Base-by-base conservation (phyloP, 371 early-diverging fungal species). In the Parasitella parasitica region DNA sequence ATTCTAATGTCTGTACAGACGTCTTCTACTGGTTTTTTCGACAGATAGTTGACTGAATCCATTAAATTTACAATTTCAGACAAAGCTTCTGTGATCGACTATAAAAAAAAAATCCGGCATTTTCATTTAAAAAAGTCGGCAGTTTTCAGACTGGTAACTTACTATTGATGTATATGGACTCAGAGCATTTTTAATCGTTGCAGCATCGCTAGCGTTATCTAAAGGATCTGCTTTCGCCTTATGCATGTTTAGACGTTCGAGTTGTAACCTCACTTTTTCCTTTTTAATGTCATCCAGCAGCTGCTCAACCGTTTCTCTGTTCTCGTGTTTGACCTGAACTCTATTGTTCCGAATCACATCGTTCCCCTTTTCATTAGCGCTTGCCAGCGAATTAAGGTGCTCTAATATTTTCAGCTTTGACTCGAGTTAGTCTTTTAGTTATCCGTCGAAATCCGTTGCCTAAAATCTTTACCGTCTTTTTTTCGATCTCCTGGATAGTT, bases 1-100 rank as follows among this genome's bases (percentile, higher is more conserved):
- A 35, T 27, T 55, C 56, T 35, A 9, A 55, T 52, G n/a, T 54
- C 63, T 49, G 32, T 11, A 34, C 54, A 61, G 3, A 54, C 9
- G 6, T 50, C 9, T 37, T 30, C 48, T 9, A 55, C 38, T 1
- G 37, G n/a, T 12, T 49, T n/a, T 38, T 55, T 34, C 20, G 36
- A 49, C 18, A 62, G 15, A 11, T 37, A 37, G 15, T 50, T 27
- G 2, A 55, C 56, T 54, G n/a, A 46, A 11, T 43, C 30, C 7
- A 50, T 1, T 16, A 30, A 2, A 30, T 50, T 30, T 50, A 50
- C 53, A 34, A 53, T 35, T 35, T 53, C 13, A 35, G 53, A 20
- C 11, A 34, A 6, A 15, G 53, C 34, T 7, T 30, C 28, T 50
- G 28, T 28, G 13, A 28, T 5, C 6, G 50, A 50, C 50, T 50